Evolutionary conservation across 768 basidiomycete species (phyloP).

Genomic region (Suillus plorans): DNA sequence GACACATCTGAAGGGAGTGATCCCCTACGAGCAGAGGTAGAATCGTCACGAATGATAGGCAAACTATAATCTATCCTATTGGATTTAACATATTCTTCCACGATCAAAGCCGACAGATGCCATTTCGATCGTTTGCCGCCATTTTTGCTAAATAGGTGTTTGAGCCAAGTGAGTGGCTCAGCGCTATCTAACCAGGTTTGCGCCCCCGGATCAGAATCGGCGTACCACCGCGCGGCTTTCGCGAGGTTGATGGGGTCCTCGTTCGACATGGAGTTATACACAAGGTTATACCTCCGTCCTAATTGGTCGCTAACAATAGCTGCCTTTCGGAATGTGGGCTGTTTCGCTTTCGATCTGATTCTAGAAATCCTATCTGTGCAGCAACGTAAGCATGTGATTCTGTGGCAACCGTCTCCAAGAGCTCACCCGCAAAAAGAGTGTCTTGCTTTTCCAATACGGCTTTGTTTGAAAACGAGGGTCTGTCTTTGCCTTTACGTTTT

Average conservation of each 20-base stretch:
- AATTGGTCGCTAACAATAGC: slow-evolving; percentile 65
- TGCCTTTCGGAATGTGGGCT: slow-evolving; percentile 62
- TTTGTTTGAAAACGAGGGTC: slow-evolving; percentile 39
- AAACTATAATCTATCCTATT: slow-evolving; percentile 33
- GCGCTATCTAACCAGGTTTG: slow-evolving; percentile 56
- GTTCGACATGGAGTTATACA: slow-evolving; percentile 40
- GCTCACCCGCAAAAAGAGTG: slow-evolving; percentile 52
- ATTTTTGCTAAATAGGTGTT: slow-evolving; percentile 55
- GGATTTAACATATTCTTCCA: slow-evolving; percentile 62
- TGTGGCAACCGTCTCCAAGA: slow-evolving; percentile 7
- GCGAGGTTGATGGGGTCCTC: slow-evolving; percentile 42
- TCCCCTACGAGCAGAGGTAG: neutral
- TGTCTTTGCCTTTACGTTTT: slow-evolving; percentile 61
- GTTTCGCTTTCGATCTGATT: slow-evolving; percentile 49
- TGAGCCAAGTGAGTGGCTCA: slow-evolving; percentile 76
- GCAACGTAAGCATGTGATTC: neutral
- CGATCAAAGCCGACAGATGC: slow-evolving; percentile 66
- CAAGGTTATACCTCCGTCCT: slow-evolving; percentile 58
- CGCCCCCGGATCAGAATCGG: slow-evolving; percentile 45
- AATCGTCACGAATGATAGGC: slow-evolving; percentile 47
- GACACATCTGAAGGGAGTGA: slow-evolving; percentile 12
- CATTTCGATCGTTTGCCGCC: slow-evolving; percentile 47
- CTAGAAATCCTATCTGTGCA: slow-evolving; percentile 54
- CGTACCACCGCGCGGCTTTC: slow-evolving; percentile 60
- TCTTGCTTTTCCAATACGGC: slow-evolving; percentile 59